These are phyloP conservation scores for Ogataea saltuana DNA, from an alignment of 805 yeast species.

Conservation along the genomic window DNA sequence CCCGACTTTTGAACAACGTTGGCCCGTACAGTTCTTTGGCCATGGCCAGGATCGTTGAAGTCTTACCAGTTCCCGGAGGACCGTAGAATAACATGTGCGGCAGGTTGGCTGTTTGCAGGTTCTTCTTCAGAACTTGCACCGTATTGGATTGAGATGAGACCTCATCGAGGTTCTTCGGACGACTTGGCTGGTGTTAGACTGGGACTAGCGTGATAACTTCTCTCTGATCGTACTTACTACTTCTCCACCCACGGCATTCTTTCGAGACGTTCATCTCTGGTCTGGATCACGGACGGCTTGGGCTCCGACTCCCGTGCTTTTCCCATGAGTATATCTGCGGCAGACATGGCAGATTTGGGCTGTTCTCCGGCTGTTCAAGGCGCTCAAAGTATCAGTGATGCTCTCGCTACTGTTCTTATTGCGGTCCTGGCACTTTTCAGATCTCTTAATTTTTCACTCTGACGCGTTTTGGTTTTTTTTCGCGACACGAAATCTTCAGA, in stretches of 20 bases:
- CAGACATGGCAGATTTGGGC: conserved; percentile 15
- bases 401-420: no score
- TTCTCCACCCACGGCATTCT: conserved; percentile 92
- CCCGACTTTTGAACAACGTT: conserved; percentile 62
- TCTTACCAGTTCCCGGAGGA: conserved; percentile 93
- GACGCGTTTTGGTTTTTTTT: conserved; percentile 7
- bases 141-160: conserved; percentile 93
- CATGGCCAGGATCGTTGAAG: conserved; percentile 82
- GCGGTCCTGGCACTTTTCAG: no score
- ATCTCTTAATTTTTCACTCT: background rate
- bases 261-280: conserved; percentile 40
- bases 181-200: conserved; percentile 35
- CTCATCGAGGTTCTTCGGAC: conserved; percentile 85
- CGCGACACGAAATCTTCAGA: conserved; percentile 14
- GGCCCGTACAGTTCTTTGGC: conserved; percentile 83
- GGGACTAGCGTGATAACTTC: background rate
- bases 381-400: no score
- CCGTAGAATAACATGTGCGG: conserved; percentile 94
- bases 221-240: conserved; percentile 44
- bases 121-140: conserved; percentile 75
- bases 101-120: conserved; percentile 75
- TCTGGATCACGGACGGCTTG: conserved; percentile 20
- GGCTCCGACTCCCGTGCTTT: conserved; percentile 12
- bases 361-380: background rate
- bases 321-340: conserved; percentile 23